Conservation (phyloP, 2,329 filamentous ascomycete genomes). For the Microdochium nivale region DNA sequence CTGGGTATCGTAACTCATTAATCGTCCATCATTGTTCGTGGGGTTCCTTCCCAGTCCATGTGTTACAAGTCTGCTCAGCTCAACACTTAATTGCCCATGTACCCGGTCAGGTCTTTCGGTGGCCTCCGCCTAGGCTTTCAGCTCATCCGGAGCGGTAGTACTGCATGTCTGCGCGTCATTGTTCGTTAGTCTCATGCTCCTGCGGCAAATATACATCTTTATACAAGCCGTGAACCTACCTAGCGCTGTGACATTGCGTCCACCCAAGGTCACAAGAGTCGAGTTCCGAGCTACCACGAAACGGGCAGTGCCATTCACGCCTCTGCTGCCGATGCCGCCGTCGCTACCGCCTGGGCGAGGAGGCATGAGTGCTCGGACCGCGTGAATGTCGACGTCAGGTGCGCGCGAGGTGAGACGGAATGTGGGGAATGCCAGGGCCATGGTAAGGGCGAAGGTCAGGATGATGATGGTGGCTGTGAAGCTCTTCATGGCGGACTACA, state of each 20-base stretch:
- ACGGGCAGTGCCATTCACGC: background rate
- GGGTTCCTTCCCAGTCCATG: too few relatives aligned
- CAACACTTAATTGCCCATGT: too few relatives aligned
- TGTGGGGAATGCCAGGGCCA: background rate
- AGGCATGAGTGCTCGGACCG: background rate
- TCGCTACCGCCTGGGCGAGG: background rate
- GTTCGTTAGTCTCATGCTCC: background rate
- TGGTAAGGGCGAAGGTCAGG: background rate
- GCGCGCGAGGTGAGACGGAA: background rate
- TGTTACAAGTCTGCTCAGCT: too few relatives aligned
- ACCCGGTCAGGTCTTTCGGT: background rate
- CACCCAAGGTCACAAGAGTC: background rate
- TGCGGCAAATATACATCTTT: background rate
- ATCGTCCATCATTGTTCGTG: too few relatives aligned
- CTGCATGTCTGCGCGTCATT: background rate
- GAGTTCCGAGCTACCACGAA: background rate
- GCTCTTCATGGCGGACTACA: background rate
- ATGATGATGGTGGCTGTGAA: background rate
- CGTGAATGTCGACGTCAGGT: background rate
- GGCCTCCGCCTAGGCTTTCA: background rate
- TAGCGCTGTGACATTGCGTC: background rate
- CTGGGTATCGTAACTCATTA: too few relatives aligned
- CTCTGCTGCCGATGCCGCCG: too few relatives aligned
- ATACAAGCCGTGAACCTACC: too few relatives aligned
- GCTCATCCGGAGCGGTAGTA: background rate